A percentile compares a stretch with the other conserved stretches of the same genome.
Conservation (phyloP, 495 filamentous ascomycete genomes). For the Cercophora scortea region DNA sequence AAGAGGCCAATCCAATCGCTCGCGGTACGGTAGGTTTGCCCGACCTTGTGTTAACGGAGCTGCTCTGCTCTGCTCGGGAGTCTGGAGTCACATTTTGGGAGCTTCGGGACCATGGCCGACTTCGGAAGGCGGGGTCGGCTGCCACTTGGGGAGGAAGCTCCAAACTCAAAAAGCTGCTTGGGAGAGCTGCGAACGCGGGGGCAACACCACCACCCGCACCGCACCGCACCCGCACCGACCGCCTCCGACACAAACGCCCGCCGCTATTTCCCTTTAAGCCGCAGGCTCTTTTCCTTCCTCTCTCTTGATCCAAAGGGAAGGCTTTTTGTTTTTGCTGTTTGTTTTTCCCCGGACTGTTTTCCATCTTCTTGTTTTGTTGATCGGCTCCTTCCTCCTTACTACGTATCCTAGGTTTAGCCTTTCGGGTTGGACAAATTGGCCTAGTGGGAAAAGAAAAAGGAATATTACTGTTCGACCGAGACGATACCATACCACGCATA, state of each 20-base stretch:
- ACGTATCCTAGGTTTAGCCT: too few relatives aligned
- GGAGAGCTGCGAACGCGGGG: slow-evolving; percentile 6
- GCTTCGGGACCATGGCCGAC: slow-evolving; percentile 10
- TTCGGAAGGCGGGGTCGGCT: slow-evolving; percentile 24
- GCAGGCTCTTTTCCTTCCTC: neutral
- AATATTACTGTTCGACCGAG: neutral
- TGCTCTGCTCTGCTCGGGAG: neutral
- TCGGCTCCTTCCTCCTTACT: neutral
- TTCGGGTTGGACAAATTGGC: too few relatives aligned
- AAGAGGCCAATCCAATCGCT: neutral
- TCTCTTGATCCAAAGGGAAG: neutral
- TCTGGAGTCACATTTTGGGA: neutral
- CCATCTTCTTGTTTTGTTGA: neutral
- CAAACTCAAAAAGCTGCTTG: slow-evolving; percentile 6
- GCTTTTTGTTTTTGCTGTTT: neutral
- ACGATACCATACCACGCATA: neutral
- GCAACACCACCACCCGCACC: neutral
- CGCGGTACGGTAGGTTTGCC: too few relatives aligned
- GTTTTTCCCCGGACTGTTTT: neutral
- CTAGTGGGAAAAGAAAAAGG: neutral
- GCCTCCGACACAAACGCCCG: neutral
- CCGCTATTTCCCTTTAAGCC: neutral
- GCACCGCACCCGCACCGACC: neutral
- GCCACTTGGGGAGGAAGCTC: neutral
- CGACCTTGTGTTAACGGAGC: neutral